phyloP scores from a whole-genome alignment of 1,284 basidiomycete genomes.

The Macrocystidia cucumis region DNA sequence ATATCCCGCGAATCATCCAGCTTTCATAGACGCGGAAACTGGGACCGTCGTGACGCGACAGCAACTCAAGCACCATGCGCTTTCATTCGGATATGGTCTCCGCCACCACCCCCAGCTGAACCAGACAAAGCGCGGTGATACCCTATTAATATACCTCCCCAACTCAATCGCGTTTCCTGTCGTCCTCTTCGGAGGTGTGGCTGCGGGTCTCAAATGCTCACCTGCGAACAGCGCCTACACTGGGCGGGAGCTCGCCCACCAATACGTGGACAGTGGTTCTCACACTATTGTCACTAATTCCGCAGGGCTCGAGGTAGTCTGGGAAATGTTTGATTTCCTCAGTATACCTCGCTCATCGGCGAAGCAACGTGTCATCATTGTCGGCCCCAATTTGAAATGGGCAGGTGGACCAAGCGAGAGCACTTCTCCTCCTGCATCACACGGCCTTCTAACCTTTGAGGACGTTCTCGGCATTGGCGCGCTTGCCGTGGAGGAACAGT shows the following conservation, averaged over 20 bases:
- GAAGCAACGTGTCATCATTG: slow-evolving; percentile 26
- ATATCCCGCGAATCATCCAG: slow-evolving; percentile 26
- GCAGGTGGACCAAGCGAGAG: slow-evolving; percentile 6
- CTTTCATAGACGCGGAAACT: slow-evolving; percentile 50
- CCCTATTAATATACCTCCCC: slow-evolving; percentile 34
- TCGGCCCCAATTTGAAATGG: slow-evolving; percentile 23
- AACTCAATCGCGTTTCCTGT: slow-evolving; percentile 48
- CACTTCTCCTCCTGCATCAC: neutral
- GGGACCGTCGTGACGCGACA: slow-evolving; percentile 38
- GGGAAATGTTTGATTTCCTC: slow-evolving; percentile 23
- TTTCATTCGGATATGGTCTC: slow-evolving; percentile 38
- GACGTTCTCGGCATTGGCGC: slow-evolving; percentile 25
- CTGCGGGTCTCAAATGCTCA: slow-evolving; percentile 33
- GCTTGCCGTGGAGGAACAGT: slow-evolving; percentile 25
- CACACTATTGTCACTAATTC: slow-evolving; percentile 37
- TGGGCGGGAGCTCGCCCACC: slow-evolving; percentile 24
- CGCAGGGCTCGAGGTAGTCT: slow-evolving; percentile 26
- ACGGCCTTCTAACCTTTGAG: slow-evolving; percentile 14
- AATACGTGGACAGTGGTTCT: slow-evolving; percentile 35
- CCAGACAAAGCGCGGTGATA: slow-evolving; percentile 19
- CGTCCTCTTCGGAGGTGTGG: slow-evolving; percentile 32
- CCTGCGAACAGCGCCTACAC: slow-evolving; percentile 35
- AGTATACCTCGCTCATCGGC: slow-evolving; percentile 22
- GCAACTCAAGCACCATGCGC: slow-evolving; percentile 32
- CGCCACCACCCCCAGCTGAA: slow-evolving; percentile 20